A percentile compares a stretch with the other conserved stretches of the same genome.
These are phyloP conservation scores for Aspergillus aculeatinus DNA, from an alignment of 2,329 filamentous ascomycete species.

Conservation along the genomic window DNA sequence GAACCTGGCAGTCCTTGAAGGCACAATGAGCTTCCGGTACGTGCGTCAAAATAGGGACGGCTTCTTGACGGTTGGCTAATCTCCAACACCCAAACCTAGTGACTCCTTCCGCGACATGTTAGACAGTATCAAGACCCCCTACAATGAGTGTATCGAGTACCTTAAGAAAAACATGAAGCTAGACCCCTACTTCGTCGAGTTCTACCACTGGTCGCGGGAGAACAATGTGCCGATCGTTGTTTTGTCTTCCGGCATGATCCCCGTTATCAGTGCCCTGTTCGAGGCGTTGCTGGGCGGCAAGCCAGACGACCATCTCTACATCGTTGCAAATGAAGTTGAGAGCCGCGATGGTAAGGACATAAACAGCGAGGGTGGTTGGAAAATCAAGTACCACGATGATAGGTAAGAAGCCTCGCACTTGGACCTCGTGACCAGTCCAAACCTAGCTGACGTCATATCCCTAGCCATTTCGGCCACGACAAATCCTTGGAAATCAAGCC, in stretches of 20 bases:
- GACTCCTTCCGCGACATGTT: conserved; percentile 91
- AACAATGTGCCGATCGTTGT: conserved; percentile 92
- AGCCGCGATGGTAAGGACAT: conserved; percentile 67
- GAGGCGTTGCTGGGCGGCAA: conserved; percentile 78
- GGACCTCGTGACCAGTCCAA: not conserved
- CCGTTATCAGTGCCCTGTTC: conserved; percentile 82
- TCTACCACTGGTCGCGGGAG: conserved; percentile 76
- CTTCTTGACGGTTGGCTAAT: conserved; percentile 8
- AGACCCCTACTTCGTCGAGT: conserved; percentile 83
- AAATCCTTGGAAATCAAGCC: conserved; percentile 89
- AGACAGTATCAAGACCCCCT: conserved; percentile 77
- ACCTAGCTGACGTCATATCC: conserved; percentile 4
- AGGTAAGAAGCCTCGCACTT: conserved; percentile 51
- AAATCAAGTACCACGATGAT: conserved; percentile 84
- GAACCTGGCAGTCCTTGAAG: conserved; percentile 74
- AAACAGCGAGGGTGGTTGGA: conserved; percentile 80
- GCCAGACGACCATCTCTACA: conserved; percentile 69
- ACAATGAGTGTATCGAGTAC: conserved; percentile 74
- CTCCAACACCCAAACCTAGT: conserved; percentile 43
- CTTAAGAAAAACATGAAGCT: conserved; percentile 81
- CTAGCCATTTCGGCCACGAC: conserved; percentile 86
- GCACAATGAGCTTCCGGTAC: conserved; percentile 68
- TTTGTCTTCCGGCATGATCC: conserved; percentile 87
- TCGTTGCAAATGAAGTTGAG: conserved; percentile 82
- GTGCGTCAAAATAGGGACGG: not conserved